These are phyloP conservation scores for Trypanosoma cruzi DNA, from an alignment of 208 protist genomes.

Conservation along the genomic window DNA sequence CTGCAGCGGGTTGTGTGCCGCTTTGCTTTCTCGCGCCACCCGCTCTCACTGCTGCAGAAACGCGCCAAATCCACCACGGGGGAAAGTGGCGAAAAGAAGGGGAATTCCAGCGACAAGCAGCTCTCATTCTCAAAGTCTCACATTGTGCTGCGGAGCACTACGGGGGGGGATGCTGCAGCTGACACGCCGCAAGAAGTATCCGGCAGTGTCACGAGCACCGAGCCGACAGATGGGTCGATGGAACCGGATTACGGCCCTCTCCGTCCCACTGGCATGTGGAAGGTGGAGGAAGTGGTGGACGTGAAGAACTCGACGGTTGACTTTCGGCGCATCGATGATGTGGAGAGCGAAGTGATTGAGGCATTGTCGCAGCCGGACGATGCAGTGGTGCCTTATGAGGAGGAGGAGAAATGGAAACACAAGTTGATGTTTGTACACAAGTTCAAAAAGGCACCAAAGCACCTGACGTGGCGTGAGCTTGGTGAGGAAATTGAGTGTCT, in stretches of 20 bases:
- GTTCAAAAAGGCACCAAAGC: slow-evolving; percentile 87
- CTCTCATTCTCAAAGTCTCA: background rate
- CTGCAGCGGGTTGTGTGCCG: slow-evolving; percentile 1
- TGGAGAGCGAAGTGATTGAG: slow-evolving; percentile 84
- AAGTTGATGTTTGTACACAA: slow-evolving; percentile 90
- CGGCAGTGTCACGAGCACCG: background rate
- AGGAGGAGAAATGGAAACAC: slow-evolving; percentile 89
- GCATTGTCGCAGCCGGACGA: slow-evolving; percentile 59
- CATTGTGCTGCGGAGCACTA: slow-evolving; percentile 5
- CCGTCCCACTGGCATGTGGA: slow-evolving; percentile 77
- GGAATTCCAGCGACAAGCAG: background rate
- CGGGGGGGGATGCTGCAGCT: background rate
- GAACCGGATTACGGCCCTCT: slow-evolving; percentile 79
- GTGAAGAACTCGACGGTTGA: slow-evolving; percentile 71
- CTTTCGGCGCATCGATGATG: slow-evolving; percentile 87
- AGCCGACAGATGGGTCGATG: slow-evolving; percentile 54
- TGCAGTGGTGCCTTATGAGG: slow-evolving; percentile 69
- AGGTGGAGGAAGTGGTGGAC: slow-evolving; percentile 77
- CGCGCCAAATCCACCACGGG: background rate
- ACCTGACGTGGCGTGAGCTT: slow-evolving; percentile 88
- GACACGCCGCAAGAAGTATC: background rate
- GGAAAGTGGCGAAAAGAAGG: background rate
- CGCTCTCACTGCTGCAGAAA: background rate
- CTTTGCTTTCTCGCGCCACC: background rate
- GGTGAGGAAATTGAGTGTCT: slow-evolving; percentile 90